Percentiles rank a stretch among this genome's conserved stretches.
Evolutionary conservation across 345 rosid genomes (phyloP).

Genomic region (Chamaenerion angustifolium): DNA sequence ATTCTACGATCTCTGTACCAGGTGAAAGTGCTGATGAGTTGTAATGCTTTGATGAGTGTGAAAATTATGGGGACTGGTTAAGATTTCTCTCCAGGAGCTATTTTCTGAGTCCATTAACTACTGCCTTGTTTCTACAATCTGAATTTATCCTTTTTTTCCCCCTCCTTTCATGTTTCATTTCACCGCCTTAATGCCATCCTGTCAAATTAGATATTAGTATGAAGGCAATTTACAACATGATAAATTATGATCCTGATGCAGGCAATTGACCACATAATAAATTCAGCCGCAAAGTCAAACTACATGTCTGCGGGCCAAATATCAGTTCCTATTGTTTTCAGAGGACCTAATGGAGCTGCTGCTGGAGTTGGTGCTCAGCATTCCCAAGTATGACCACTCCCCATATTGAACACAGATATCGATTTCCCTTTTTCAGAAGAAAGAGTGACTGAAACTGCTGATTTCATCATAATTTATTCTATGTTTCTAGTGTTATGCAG

Average conservation of each 20-base stretch:
- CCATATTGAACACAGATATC: background rate
- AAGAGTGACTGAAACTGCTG: no score
- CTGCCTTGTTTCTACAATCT: no score
- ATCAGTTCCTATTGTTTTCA: conserved; percentile 69
- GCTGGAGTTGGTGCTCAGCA: conserved; percentile 98
- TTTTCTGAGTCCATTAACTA: no score
- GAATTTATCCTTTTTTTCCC: no score
- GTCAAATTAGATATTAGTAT: no score
- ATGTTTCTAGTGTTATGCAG: conserved; percentile 60
- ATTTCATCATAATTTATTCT: no score
- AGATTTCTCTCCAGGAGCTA: no score
- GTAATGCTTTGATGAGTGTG: background rate
- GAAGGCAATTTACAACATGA: no score
- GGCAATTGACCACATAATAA: conserved; percentile 91
- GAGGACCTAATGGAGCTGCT: conserved; percentile 98
- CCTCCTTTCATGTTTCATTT: no score
- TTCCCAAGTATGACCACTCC: conserved; percentile 45
- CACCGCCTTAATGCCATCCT: background rate
- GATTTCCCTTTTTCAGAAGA: no score
- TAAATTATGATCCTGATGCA: conserved; percentile 12
- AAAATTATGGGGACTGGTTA: no score
- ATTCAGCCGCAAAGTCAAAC: conserved; percentile 76
- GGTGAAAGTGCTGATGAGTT: background rate
- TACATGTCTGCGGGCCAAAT: conserved; percentile 90
- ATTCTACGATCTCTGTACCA: background rate